A percentile compares a stretch with the other conserved stretches of the same genome.
These are phyloP conservation scores for Apophysomyces trapeziformis DNA, from an alignment of 371 early-diverging fungal species.

Conservation along the genomic window DNA sequence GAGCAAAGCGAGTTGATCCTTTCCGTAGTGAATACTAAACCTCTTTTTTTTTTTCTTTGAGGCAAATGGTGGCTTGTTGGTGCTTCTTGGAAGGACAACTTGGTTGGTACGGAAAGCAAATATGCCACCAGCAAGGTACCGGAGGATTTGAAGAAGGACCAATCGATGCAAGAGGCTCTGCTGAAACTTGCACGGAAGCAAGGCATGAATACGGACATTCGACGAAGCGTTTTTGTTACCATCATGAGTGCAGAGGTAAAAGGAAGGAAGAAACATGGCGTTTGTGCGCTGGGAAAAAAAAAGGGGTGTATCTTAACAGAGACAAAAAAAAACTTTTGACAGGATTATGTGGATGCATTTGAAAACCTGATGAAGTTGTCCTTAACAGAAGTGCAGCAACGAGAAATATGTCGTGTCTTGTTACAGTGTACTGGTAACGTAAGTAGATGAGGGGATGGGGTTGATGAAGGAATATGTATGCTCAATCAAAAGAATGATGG, in stretches of 20 bases:
- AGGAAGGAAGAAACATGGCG: too few relatives aligned
- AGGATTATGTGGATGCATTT: slow-evolving; percentile 94
- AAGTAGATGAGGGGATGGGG: slow-evolving; percentile 23
- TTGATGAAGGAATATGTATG: neutral
- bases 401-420: slow-evolving; percentile 93
- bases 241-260: slow-evolving; percentile 89
- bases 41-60: neutral
- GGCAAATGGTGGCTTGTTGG: slow-evolving; percentile 91
- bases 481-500: neutral
- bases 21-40: too few relatives aligned
- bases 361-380: slow-evolving; percentile 82
- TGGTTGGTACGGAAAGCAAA: slow-evolving; percentile 58
- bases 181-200: slow-evolving; percentile 82
- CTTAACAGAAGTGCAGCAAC: slow-evolving; percentile 88
- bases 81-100: slow-evolving; percentile 78
- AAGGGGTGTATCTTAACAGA: too few relatives aligned
- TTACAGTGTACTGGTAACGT: slow-evolving; percentile 88
- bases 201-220: slow-evolving; percentile 96
- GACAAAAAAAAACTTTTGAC: neutral
- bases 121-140: slow-evolving; percentile 37
- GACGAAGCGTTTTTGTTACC: slow-evolving; percentile 89
- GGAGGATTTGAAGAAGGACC: slow-evolving; percentile 47
- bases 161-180: slow-evolving; percentile 64
- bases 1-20: too few relatives aligned
- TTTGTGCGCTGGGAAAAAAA: too few relatives aligned